Evolutionary conservation across 495 filamentous ascomycete species (phyloP).

Genomic region (Apodospora peruviana): DNA sequence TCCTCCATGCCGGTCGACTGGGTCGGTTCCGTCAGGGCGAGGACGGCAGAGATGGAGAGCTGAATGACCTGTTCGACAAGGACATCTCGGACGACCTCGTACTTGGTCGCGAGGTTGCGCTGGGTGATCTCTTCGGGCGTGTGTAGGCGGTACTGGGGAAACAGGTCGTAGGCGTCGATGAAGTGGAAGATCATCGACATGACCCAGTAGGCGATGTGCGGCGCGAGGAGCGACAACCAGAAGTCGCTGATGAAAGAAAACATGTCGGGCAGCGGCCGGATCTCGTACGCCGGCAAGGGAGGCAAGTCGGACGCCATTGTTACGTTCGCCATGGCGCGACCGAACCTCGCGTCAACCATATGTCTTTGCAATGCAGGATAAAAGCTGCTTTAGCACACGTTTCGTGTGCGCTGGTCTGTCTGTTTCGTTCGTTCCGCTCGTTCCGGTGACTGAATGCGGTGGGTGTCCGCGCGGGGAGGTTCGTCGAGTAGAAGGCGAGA

Average conservation of each 20-base stretch:
- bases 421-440: background rate
- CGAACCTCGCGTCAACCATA: background rate
- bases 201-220: slow-evolving; percentile 84
- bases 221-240: slow-evolving; percentile 64
- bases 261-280: slow-evolving; percentile 61
- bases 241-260: slow-evolving; percentile 76
- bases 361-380: background rate
- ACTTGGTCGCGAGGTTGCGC: slow-evolving; percentile 78
- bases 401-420: background rate
- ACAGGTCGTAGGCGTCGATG: slow-evolving; percentile 75
- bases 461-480: too few species aligned
- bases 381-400: too few species aligned
- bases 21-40: slow-evolving; percentile 59
- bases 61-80: slow-evolving; percentile 87
- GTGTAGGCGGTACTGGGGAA: slow-evolving; percentile 83
- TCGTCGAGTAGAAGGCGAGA: too few species aligned
- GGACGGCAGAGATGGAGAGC: slow-evolving; percentile 54
- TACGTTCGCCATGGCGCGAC: slow-evolving; percentile 35
- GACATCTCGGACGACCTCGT: slow-evolving; percentile 80
- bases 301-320: slow-evolving; percentile 52
- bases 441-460: background rate
- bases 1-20: slow-evolving; percentile 68
- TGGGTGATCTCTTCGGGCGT: slow-evolving; percentile 83
- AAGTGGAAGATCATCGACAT: slow-evolving; percentile 82
- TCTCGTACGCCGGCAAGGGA: slow-evolving; percentile 69